phyloP scores from a whole-genome alignment of 371 early-diverging fungal species.

The Funneliformis caledonium region DNA sequence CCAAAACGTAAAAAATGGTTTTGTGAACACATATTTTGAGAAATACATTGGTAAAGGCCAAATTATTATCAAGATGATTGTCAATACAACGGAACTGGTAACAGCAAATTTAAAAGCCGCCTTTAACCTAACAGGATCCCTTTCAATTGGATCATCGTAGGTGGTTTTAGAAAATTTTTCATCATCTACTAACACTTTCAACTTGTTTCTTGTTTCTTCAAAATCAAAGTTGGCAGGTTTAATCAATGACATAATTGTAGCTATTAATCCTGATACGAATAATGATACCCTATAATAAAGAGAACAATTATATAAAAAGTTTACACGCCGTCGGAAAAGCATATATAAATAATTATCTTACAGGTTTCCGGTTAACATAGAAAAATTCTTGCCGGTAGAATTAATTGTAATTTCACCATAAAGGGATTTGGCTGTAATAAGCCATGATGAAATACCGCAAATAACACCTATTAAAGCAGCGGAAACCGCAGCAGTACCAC shows the following conservation, averaged over 20 bases:
- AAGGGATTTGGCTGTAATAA: slow-evolving; percentile 57
- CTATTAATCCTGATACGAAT: slow-evolving; percentile 47
- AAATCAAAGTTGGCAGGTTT: slow-evolving; percentile 69
- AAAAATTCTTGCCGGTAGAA: slow-evolving; percentile 63
- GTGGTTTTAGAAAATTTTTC: slow-evolving; percentile 36
- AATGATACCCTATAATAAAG: slow-evolving; percentile 8
- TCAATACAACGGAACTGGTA: slow-evolving; percentile 52
- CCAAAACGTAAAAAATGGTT: slow-evolving; percentile 71
- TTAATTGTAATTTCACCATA: slow-evolving; percentile 61
- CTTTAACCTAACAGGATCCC: slow-evolving; percentile 46
- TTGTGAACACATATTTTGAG: slow-evolving; percentile 65
- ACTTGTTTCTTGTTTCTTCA: slow-evolving; percentile 55
- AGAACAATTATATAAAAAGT: too few relatives aligned
- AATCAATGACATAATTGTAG: slow-evolving; percentile 51
- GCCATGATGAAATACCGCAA: slow-evolving; percentile 64
- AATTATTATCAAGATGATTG: slow-evolving; percentile 60
- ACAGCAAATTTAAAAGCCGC: slow-evolving; percentile 54
- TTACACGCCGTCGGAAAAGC: too few relatives aligned
- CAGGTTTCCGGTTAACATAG: slow-evolving; percentile 75
- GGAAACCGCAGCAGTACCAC: slow-evolving; percentile 55
- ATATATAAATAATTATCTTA: background rate
- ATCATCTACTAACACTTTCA: slow-evolving; percentile 54
- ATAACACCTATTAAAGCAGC: slow-evolving; percentile 60
- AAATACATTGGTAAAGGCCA: slow-evolving; percentile 76
- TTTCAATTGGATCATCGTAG: slow-evolving; percentile 42